Conservation (phyloP, 345 rosid genomes). For the Schrenkiella parvula region DNA sequence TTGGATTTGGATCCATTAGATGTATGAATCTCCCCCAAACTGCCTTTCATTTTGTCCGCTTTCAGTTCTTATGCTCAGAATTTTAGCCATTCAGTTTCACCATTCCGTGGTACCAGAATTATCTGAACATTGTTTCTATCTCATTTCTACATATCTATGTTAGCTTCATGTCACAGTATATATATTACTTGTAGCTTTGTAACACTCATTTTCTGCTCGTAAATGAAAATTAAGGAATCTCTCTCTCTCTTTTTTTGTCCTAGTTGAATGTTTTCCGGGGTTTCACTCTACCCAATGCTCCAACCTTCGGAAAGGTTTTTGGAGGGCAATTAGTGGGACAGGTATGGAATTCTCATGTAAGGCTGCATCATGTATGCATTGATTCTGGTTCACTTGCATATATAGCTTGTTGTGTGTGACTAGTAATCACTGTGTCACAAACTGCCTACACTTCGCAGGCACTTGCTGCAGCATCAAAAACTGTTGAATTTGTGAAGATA, state of each 20-base stretch:
- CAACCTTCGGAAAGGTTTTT: conserved; percentile 77
- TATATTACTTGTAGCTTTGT: neutral
- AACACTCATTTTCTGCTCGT: neutral
- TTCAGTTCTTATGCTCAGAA: neutral
- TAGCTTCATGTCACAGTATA: no score
- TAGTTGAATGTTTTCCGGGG: conserved; percentile 87
- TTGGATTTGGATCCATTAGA: conserved; percentile 77
- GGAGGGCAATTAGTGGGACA: conserved; percentile 95
- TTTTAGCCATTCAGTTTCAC: neutral
- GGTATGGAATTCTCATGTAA: conserved; percentile 38
- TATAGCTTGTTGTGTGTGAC: neutral
- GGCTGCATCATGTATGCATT: neutral
- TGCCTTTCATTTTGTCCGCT: neutral
- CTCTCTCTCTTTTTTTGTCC: conserved; percentile 25
- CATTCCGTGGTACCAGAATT: neutral
- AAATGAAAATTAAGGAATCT: neutral
- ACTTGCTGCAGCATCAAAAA: conserved; percentile 87
- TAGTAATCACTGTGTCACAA: conserved; percentile 14
- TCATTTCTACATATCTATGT: neutral
- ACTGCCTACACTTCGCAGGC: conserved; percentile 49
- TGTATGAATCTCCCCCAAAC: conserved; percentile 35
- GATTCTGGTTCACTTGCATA: neutral
- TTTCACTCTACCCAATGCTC: conserved; percentile 76
- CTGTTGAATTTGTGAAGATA: conserved; percentile 68
- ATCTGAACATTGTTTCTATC: neutral